Percentiles rank a stretch among this genome's conserved stretches.
Evolutionary conservation across 345 rosid species (phyloP).

Genomic region (Eutrema heterophyllum): DNA sequence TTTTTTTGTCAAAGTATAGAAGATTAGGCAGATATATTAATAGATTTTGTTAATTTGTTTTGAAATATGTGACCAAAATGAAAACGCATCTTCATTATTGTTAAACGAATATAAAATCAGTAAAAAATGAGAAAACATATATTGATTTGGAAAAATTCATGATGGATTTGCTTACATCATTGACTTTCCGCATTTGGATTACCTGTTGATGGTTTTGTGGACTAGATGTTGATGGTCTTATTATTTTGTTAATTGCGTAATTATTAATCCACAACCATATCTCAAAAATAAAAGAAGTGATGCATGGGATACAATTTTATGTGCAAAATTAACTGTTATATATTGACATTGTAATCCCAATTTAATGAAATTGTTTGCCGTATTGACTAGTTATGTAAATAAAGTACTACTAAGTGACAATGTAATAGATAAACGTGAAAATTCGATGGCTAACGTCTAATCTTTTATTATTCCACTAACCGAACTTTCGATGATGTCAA

Average conservation of each 20-base stretch:
- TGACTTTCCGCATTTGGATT: not conserved
- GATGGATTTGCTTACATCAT: not conserved
- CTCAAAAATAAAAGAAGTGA: no score
- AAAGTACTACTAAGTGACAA: not conserved
- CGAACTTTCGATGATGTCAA: conserved; percentile 14
- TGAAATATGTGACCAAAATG: no score
- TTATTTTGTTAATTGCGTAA: no score
- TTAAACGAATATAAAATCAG: no score
- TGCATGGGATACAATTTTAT: no score
- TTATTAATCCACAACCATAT: no score
- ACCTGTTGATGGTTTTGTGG: not conserved
- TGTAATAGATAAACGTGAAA: not conserved
- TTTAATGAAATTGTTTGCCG: no score
- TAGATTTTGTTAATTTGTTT: no score
- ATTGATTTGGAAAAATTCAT: not conserved
- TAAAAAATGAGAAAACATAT: not conserved
- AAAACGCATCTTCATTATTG: not conserved
- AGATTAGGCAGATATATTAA: not conserved
- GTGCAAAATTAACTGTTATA: no score
- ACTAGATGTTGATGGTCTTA: no score
- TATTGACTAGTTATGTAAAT: no score
- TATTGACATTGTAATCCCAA: no score
- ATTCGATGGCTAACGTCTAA: not conserved
- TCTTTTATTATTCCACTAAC: conserved; percentile 4
- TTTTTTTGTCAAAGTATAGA: not conserved